Percentiles rank a stretch among this genome's conserved stretches.
Conservation (phyloP, 768 basidiomycete genomes). For the Suillus occidentalis region DNA sequence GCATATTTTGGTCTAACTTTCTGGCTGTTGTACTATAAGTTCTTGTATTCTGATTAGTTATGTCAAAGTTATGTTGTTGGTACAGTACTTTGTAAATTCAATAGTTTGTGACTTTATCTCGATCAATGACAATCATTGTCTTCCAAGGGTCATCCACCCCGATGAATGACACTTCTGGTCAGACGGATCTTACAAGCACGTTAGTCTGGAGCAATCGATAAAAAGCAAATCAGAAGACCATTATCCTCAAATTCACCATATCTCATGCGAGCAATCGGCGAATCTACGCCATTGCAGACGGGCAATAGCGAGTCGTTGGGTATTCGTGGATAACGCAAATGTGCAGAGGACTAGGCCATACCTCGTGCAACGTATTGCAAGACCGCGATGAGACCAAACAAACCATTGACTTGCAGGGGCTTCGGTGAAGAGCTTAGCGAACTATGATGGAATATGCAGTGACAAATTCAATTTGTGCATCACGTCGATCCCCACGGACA, state of each 20-base stretch:
- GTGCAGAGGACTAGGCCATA: background rate
- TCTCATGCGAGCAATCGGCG: background rate
- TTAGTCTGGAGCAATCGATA: background rate
- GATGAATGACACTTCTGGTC: background rate
- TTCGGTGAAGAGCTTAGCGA: background rate
- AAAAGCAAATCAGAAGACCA: background rate
- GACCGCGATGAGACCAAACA: slow-evolving; percentile 2
- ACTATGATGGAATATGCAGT: background rate
- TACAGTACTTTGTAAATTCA: background rate
- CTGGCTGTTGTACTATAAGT: slow-evolving; percentile 4
- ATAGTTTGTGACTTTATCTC: background rate
- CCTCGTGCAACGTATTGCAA: background rate
- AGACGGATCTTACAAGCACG: background rate
- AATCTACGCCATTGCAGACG: background rate
- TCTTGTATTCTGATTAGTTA: background rate
- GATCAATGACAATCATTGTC: background rate
- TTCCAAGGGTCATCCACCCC: too few relatives aligned
- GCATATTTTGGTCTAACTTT: background rate
- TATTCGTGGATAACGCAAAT: background rate
- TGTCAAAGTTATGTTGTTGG: background rate
- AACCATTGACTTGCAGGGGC: background rate
- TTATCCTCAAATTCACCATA: background rate
- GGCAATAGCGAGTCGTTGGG: background rate
- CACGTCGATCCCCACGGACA: background rate
- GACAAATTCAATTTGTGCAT: background rate